Conservation (phyloP, 2,329 filamentous ascomycete species). For the Beauveria medogensis region DNA sequence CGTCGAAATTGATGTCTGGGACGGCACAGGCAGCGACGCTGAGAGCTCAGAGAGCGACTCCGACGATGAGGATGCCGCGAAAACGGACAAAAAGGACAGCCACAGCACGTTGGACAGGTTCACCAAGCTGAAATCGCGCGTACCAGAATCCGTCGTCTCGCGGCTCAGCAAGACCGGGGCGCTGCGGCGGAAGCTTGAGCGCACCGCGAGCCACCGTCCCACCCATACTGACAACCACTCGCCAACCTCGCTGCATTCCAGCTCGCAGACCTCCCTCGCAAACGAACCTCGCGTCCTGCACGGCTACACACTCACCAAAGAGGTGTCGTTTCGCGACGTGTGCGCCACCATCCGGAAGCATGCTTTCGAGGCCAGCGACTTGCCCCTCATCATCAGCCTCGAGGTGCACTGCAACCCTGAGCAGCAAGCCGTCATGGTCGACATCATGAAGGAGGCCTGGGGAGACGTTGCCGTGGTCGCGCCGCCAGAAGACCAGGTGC, state of each 20-base stretch:
- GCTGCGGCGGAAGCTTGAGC: slow-evolving; percentile 32
- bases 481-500: slow-evolving; percentile 39
- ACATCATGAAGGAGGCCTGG: slow-evolving; percentile 85
- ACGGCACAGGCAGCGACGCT: slow-evolving; percentile 68
- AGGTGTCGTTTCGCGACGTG: slow-evolving; percentile 78
- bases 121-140: slow-evolving; percentile 55
- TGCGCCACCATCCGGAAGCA: slow-evolving; percentile 72
- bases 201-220: slow-evolving; percentile 22
- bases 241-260: neutral
- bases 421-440: slow-evolving; percentile 86
- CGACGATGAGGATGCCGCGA: slow-evolving; percentile 38
- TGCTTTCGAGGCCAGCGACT: slow-evolving; percentile 65
- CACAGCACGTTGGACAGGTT: slow-evolving; percentile 53
- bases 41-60: slow-evolving; percentile 45
- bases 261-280: slow-evolving; percentile 20
- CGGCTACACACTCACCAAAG: slow-evolving; percentile 84
- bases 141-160: slow-evolving; percentile 35
- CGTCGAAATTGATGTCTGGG: slow-evolving; percentile 93
- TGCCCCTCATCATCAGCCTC: slow-evolving; percentile 88
- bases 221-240: slow-evolving; percentile 13
- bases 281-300: slow-evolving; percentile 74
- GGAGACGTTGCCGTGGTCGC: slow-evolving; percentile 53
- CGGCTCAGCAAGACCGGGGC: slow-evolving; percentile 42
- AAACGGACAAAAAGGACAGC: slow-evolving; percentile 51
- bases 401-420: slow-evolving; percentile 77